phyloP scores from a whole-genome alignment of 1,139 yeast species.

The Magnusiomyces suaveolens region DNA sequence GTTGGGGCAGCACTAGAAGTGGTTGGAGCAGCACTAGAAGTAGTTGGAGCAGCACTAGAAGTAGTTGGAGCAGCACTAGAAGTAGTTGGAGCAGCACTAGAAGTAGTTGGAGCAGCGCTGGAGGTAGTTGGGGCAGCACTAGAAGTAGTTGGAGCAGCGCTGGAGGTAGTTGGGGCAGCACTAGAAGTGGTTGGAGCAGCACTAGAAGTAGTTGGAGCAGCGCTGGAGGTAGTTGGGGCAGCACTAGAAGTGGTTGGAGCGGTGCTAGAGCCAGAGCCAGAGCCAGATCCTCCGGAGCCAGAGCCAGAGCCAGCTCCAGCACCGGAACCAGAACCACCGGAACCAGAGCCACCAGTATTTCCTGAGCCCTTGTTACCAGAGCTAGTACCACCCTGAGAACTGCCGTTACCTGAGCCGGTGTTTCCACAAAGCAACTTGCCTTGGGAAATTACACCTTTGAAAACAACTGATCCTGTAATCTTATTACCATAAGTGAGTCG shows the following conservation, averaged over 20 bases:
- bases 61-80: not conserved
- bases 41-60: conserved; percentile 1
- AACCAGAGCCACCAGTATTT: not conserved
- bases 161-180: not conserved
- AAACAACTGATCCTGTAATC: not conserved
- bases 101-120: not conserved
- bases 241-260: not conserved
- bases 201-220: not conserved
- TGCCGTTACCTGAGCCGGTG: not conserved
- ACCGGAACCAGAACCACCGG: not conserved
- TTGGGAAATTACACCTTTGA: not conserved
- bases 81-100: not conserved
- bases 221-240: not conserved
- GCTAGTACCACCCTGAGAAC: not conserved
- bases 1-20: not conserved
- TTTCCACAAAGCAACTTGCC: not conserved
- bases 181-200: not conserved
- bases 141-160: not conserved
- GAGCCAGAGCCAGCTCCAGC: conserved; percentile 2
- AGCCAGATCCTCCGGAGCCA: not conserved
- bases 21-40: not conserved
- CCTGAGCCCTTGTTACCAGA: conserved; percentile 1
- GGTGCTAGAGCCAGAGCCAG: conserved; percentile 1
- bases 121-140: not conserved
- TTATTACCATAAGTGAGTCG: conserved; percentile 4